Base-by-base conservation (phyloP, 192 early-diverging fungal species). In the Umbelopsis sp. region DNA sequence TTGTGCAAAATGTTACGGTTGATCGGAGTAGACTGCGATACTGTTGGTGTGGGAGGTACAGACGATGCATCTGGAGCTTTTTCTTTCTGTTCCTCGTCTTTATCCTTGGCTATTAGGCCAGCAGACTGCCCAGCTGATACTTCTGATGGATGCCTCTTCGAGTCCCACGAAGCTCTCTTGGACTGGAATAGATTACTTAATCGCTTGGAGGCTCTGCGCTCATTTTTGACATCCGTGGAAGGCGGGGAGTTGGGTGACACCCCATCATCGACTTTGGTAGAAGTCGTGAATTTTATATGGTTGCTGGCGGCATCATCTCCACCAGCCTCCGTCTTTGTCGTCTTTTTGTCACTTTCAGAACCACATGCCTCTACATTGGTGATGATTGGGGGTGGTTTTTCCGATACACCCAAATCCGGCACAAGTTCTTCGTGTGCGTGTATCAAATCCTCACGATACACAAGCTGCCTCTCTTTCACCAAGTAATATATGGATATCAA, bases 401-500 rank as follows among this genome's bases (percentile, higher is more conserved):
- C 55, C 0, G 55, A 11, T 16, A 61, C 33, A 18, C 27, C 21
- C 12, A 61, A 30, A 8, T 61, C 55, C 4, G 55, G 55, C 12
- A 61, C 55, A 35, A n/a, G 27, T n/a, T 11, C 16, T 4, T 61
- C 55, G 33, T 61, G 12, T 2, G 55, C 30, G 18, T 33, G 13
- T 22, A 61, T 61, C 4, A 35, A 16, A 18, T 35, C 55, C 25
- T 35, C 15, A 16, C 55, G 27, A 35, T n/a, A 35, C 16, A 12
- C 33, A 25, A 35, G 27, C 33, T 61, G 55, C 30, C 30, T 27
- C 25, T 91, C 90, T 35, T 82, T 82, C 18, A 95, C 91, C 30
- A 94, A 84, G 46, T 89, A 89, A 72, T 98, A 98, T 25, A 97
- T 92, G 73, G 92, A 95, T 11, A 94, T 76, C 55, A 94, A 78